Conservation (phyloP, 169 alveolate genomes). For the Plasmodium inui region DNA sequence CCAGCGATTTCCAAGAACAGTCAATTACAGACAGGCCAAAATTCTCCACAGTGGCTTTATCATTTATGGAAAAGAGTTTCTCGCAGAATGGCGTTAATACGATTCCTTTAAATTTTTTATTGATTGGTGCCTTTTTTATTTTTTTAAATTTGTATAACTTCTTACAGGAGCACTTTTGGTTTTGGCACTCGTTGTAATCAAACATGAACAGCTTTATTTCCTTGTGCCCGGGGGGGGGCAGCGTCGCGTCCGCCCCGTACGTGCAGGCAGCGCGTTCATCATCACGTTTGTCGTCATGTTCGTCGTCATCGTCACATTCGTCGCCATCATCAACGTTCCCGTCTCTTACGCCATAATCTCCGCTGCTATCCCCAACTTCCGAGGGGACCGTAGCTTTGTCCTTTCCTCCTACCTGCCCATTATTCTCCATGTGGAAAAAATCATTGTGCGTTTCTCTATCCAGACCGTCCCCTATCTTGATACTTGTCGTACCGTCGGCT, state of each 20-base stretch:
- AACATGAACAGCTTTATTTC: conserved; percentile 69
- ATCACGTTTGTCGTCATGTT: background rate
- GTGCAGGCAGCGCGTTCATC: background rate
- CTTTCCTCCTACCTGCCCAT: background rate
- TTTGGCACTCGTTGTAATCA: conserved; percentile 75
- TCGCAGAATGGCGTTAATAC: conserved; percentile 76
- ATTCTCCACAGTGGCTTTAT: conserved; percentile 50
- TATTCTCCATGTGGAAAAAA: background rate
- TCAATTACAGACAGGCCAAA: conserved; percentile 72
- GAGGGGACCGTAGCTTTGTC: background rate
- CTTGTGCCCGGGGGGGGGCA: background rate
- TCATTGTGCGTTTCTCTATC: background rate
- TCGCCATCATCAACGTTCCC: background rate
- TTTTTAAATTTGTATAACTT: conserved; percentile 72
- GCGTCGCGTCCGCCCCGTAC: background rate
- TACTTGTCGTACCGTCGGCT: background rate
- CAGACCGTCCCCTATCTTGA: background rate
- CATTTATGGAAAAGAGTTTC: conserved; percentile 66
- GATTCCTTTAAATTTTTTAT: conserved; percentile 75
- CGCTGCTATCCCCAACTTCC: background rate
- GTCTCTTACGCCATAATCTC: background rate
- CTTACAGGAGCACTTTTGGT: conserved; percentile 74
- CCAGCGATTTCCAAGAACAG: conserved; percentile 76
- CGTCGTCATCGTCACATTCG: background rate
- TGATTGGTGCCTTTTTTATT: conserved; percentile 55